Conservation (phyloP, 495 filamentous ascomycete genomes). For the Penicillium crystallinum region DNA sequence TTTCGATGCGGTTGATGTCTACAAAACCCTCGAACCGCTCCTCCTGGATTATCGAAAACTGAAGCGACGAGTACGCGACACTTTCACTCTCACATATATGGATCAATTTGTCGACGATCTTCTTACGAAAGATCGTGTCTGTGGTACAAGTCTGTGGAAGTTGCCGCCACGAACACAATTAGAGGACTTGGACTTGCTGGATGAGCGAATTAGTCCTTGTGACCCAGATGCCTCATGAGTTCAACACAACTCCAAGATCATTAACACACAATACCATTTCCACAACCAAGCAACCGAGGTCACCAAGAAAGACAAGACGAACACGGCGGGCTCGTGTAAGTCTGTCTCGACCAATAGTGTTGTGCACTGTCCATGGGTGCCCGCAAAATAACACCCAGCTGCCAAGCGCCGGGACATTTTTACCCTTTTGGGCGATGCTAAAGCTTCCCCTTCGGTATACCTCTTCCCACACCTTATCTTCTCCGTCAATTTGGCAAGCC, state of each 20-base stretch:
- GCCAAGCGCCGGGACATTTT: conserved; percentile 30
- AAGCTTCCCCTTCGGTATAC: conserved; percentile 26
- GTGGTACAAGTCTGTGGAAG: conserved; percentile 89
- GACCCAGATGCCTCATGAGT: not conserved
- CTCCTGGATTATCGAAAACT: conserved; percentile 82
- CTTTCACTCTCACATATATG: conserved; percentile 68
- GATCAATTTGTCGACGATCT: conserved; percentile 94
- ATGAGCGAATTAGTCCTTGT: conserved; percentile 67
- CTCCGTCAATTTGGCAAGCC: not conserved
- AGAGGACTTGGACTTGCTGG: conserved; percentile 86
- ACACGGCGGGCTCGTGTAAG: not conserved
- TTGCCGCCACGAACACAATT: conserved; percentile 73
- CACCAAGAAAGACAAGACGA: not conserved
- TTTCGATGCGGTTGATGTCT: conserved; percentile 75
- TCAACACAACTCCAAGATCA: not conserved
- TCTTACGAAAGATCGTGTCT: conserved; percentile 82
- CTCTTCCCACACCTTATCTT: conserved; percentile 19
- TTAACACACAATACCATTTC: not conserved
- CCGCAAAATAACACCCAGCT: not conserved
- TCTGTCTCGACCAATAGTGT: not conserved
- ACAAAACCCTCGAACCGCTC: conserved; percentile 72
- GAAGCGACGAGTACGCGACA: conserved; percentile 64
- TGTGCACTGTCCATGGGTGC: not conserved
- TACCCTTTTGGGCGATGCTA: conserved; percentile 29
- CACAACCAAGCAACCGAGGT: not conserved